phyloP scores from a whole-genome alignment of 2,329 filamentous ascomycete species.

The Microascus cirrosus region DNA sequence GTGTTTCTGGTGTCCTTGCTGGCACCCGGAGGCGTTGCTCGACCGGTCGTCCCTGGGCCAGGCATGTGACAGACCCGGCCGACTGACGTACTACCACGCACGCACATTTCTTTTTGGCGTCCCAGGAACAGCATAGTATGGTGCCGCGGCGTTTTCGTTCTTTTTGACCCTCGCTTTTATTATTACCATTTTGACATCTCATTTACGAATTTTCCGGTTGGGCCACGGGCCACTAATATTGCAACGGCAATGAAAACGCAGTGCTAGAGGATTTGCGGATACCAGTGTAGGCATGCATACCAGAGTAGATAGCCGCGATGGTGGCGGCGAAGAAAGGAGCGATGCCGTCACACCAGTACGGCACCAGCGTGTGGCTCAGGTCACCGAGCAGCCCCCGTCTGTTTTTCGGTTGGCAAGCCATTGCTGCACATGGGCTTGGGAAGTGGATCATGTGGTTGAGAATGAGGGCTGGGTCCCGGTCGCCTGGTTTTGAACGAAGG shows the following conservation, averaged over 20 bases:
- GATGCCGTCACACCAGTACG: neutral
- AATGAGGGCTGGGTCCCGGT: neutral
- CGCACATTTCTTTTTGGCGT: slow-evolving; percentile 13
- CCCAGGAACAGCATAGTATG: slow-evolving; percentile 42
- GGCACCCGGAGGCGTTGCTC: neutral
- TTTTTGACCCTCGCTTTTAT: slow-evolving; percentile 11
- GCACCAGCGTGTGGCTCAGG: too few relatives aligned
- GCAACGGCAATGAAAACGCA: neutral
- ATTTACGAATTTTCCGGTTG: neutral
- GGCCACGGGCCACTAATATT: too few relatives aligned
- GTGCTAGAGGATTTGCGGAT: slow-evolving; percentile 9
- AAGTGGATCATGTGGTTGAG: neutral
- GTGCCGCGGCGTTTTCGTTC: slow-evolving; percentile 41
- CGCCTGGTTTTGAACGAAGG: neutral
- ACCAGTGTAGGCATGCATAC: too few relatives aligned
- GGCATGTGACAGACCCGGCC: neutral
- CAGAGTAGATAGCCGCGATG: neutral
- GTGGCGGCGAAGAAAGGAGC: neutral
- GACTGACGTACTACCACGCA: neutral
- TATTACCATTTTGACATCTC: neutral
- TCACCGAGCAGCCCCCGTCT: neutral
- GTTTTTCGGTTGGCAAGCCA: neutral
- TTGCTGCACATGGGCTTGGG: neutral
- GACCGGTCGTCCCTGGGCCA: neutral
- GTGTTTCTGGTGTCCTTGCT: neutral